These are phyloP conservation scores for Fusarium zealandicum DNA, from an alignment of 2,329 filamentous ascomycete species.

Conservation along the genomic window DNA sequence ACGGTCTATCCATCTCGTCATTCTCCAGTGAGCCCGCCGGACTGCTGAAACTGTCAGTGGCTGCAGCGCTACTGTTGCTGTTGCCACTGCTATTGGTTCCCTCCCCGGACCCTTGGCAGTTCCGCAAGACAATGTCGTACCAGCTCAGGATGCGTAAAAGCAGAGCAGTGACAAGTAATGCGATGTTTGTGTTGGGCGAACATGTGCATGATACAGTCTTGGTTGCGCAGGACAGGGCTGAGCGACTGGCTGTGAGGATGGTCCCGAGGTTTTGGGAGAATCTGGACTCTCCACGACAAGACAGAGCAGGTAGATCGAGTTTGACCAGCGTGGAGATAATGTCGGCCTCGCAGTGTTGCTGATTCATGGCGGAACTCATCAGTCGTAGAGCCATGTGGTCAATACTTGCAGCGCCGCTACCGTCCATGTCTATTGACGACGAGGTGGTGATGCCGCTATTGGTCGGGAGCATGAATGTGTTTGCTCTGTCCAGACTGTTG, in stretches of 20 bases:
- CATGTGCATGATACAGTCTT: conserved; percentile 7
- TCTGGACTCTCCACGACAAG: conserved; percentile 1
- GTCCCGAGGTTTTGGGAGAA: conserved; percentile 1
- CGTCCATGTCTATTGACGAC: not conserved
- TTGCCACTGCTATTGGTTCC: not conserved
- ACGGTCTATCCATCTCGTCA: not conserved
- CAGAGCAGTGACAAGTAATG: not conserved
- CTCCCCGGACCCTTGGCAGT: not conserved
- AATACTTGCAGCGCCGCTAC: not conserved
- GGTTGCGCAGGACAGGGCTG: not conserved
- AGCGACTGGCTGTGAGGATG: conserved; percentile 4
- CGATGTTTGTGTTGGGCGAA: not conserved
- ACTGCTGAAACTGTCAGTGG: not conserved
- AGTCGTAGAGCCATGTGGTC: not conserved
- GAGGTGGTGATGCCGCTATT: not conserved
- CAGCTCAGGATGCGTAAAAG: conserved; percentile 5
- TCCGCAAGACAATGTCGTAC: conserved; percentile 6
- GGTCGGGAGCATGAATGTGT: not conserved
- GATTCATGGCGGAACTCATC: not conserved
- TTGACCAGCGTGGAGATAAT: conserved; percentile 4
- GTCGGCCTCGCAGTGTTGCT: conserved; percentile 1
- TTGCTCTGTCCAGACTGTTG: not conserved
- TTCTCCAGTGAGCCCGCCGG: not conserved
- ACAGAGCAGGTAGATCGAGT: not conserved
- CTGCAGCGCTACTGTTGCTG: not conserved